These are phyloP conservation scores for Trichopus zeylanicus DNA, from an alignment of 116 monocot genomes.

Conservation along the genomic window DNA sequence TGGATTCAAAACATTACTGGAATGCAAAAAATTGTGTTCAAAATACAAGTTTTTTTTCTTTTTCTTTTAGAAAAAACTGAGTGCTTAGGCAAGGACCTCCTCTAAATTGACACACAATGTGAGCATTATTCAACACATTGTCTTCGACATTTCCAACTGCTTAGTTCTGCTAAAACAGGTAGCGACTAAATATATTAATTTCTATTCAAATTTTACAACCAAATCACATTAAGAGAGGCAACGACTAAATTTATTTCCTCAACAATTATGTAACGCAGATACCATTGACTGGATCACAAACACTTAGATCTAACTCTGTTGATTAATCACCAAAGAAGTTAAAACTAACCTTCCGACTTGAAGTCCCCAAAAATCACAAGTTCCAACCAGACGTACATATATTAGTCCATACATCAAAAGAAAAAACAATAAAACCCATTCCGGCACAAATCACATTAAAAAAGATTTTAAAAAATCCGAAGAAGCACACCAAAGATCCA, in stretches of 20 bases:
- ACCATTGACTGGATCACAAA: neutral
- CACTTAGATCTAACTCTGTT: neutral
- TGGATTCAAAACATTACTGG: too few relatives aligned
- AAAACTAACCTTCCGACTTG: neutral
- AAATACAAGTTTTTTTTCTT: neutral
- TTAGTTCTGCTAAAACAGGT: too few relatives aligned
- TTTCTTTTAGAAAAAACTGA: too few relatives aligned
- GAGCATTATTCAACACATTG: neutral
- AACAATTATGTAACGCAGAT: too few relatives aligned
- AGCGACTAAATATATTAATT: too few relatives aligned
- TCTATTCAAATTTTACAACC: neutral
- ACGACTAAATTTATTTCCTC: too few relatives aligned
- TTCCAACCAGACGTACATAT: neutral
- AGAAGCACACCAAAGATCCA: neutral
- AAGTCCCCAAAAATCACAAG: neutral
- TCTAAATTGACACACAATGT: neutral
- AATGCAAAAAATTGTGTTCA: too few relatives aligned
- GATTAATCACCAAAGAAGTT: neutral
- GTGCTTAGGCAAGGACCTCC: neutral
- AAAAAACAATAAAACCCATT: neutral
- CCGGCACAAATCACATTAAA: neutral
- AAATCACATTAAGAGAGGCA: neutral
- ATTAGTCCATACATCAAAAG: neutral
- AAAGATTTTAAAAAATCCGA: neutral
- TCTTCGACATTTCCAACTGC: neutral